Evolutionary conservation across 805 yeast genomes (phyloP).

Genomic region (Wickerhamiella qilinensis): DNA sequence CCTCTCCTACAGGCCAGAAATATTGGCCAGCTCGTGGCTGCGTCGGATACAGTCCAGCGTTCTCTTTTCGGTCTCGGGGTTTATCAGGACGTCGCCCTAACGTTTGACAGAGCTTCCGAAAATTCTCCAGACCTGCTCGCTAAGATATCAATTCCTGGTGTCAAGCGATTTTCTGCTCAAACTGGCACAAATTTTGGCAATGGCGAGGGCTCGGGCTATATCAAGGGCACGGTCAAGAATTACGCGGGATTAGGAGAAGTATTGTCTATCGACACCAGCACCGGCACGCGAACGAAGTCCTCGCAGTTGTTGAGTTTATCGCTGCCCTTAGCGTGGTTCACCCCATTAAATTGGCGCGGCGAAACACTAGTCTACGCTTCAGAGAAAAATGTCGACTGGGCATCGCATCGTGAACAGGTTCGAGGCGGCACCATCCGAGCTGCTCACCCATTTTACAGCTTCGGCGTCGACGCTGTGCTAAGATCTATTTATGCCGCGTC

Average conservation of each 20-base stretch:
- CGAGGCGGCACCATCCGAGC: conserved; percentile 29
- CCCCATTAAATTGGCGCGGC: conserved; percentile 28
- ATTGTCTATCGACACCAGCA: conserved; percentile 36
- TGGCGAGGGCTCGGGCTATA: conserved; percentile 91
- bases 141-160: conserved; percentile 16
- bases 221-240: conserved; percentile 51
- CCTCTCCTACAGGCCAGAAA: conserved; percentile 20
- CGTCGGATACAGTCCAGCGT: conserved; percentile 18
- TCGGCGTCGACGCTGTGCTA: conserved; percentile 47
- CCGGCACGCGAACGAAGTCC: conserved; percentile 44
- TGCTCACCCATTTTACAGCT: conserved; percentile 23
- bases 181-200: conserved; percentile 95
- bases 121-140: conserved; percentile 6
- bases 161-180: conserved; percentile 59
- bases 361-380: conserved; percentile 37
- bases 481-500: conserved; percentile 37
- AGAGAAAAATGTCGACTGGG: conserved; percentile 36
- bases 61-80: conserved; percentile 13
- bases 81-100: conserved; percentile 11
- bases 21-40: conserved; percentile 13
- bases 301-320: conserved; percentile 37
- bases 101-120: conserved; percentile 5
- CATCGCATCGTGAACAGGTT: conserved; percentile 35
- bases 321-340: conserved; percentile 32
- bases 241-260: conserved; percentile 56